Evolutionary conservation across 2,329 filamentous ascomycete species (phyloP), one percentile per base, ranked within the genome.

Genomic region (Calonectria leucothoes): DNA sequence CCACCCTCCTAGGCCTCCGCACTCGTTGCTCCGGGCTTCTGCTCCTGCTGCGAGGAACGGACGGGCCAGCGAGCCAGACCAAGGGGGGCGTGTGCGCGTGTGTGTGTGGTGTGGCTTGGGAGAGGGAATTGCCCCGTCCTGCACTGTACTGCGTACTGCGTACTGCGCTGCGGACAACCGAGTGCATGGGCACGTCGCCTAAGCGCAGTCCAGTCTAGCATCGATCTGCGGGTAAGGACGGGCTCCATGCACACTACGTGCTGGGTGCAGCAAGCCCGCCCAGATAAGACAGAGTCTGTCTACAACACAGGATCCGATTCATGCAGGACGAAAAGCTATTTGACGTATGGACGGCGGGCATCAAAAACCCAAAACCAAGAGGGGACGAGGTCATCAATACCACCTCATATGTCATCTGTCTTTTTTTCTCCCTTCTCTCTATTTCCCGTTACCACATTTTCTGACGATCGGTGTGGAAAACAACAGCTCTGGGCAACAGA

Each of bases 151-250:
- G 31, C 31, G 23, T n/a, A n/a, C n/a, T n/a, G n/a, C n/a, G n/a
- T n/a, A n/a, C 52, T 7, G 52, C 52, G 64, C 59, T 42, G 59
- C 48, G 17, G 64, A 25, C 64, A 27, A 29, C 23, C 31, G 29
- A 61, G 37, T 45, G 51, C 31, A 57, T n/a, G 31, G 31, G 52
- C 52, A 57, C 20, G 31, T 37, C 52, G 52, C 52, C 52, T 57
- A 37, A 57, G 52, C 52, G 29, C 52, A 57, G 52, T 57, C 57
- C 57, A 63, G 57, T 27, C 57, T 63, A 63, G 57, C 37, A 63
- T 67, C 65, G 65, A 67, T 67, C 65, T 67, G 65, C 64, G 48
- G 31, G 45, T 55, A 42, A 57, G 49, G 35, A 67, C 48, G 33
- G 63, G 25, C 48, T 57, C 65, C 49, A 51, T 66, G 49, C 20